Evolutionary conservation across 2,329 filamentous ascomycete genomes (phyloP).

Genomic region (Talaromyces islandicus): DNA sequence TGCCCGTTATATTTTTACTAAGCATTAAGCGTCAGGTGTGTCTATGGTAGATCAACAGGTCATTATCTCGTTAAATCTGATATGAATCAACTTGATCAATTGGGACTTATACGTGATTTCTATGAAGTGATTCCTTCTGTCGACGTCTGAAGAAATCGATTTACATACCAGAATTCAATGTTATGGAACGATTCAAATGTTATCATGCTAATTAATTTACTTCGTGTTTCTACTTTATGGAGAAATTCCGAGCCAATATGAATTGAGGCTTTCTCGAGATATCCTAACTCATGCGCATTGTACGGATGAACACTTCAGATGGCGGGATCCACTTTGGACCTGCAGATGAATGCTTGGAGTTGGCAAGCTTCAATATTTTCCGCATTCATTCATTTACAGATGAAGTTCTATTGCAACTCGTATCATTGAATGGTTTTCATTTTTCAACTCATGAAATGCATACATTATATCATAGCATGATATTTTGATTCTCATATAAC

Average conservation of each 20-base stretch:
- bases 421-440: neutral
- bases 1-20: neutral
- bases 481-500: neutral
- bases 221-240: no score
- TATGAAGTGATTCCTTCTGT: neutral
- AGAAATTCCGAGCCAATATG: no score
- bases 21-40: neutral
- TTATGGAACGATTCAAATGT: neutral
- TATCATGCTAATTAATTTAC: neutral
- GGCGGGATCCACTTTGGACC: neutral
- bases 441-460: constrained; percentile 1
- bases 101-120: neutral
- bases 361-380: neutral
- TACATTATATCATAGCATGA: constrained; percentile 7
- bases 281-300: neutral
- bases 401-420: neutral
- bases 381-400: neutral
- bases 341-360: neutral
- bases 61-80: neutral
- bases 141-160: neutral
- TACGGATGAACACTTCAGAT: neutral
- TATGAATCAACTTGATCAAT: neutral
- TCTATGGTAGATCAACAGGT: neutral
- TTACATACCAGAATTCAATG: neutral
- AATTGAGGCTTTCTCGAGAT: neutral